Base-by-base conservation (phyloP, 805 yeast species). In the Candida taoyuanica region DNA sequence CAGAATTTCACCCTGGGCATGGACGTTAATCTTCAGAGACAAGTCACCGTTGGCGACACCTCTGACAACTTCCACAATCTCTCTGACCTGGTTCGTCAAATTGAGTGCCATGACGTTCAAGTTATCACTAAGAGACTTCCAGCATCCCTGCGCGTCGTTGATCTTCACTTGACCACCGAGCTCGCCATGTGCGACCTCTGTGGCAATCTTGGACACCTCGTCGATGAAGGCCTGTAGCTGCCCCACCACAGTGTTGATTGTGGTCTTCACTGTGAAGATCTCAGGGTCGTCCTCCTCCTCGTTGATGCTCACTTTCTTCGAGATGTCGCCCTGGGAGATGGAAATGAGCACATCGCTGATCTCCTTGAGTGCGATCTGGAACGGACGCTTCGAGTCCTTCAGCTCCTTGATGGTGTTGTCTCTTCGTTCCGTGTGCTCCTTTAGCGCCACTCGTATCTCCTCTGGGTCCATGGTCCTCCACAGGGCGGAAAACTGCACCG, bases 61-160 rank as follows among this genome's bases (percentile, higher is more conserved):
- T 16, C 89, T 70, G 5, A 94, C 86, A 25, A 85, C 95, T 51
- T 85, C 94, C 17, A 94, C 93, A 44, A 85, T 85, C 62, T 85
- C 94, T 63, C 95, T 64, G 44, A 86, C 95, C 60, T 85, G 95
- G 29, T 87, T 85, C 2, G 95, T 85, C 53, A 85, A 70, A 59
- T 86, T 86, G 32, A 81, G 67, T 16, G 95, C 95, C 95, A 85
- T 85, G 29, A 94, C 91, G 57, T 85, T 86, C 40, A 85, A 85
- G 52, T 85, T 85, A 59, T 85, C 95, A 3, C 94, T 81, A 31
- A 86, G 70, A 55, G 83, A 89, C 53, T 81, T 78, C 95, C 95
- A 85, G 40, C 85, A 84, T 39, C 95, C 95, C 48, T 81, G 85
- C 19, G 85, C 89, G 42, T 79, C 81, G 17, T 76, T 79, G 39